Evolutionary conservation across 768 basidiomycete genomes (phyloP), one percentile per base, ranked within the genome.

Genomic region (Fomitopsis pulvina): DNA sequence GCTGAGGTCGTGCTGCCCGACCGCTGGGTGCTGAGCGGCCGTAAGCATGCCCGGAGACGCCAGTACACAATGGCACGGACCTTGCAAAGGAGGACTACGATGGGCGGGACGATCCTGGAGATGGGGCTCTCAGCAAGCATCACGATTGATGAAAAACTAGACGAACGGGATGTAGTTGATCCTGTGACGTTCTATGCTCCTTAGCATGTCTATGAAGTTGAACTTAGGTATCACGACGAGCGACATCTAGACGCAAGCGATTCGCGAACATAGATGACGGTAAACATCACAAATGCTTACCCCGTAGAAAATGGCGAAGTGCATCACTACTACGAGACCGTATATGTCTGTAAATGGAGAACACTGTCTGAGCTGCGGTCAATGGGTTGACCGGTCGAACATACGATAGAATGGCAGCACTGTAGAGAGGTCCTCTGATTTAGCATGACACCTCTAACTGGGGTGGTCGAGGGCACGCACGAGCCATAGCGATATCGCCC

Each of bases 401-500:
- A 47, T 37, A 64, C 64, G 64, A 34, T 61, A 66, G 43, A 66
- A 61, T 2, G 64, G 64, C 10, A 66, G 55, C 10, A 62, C 64
- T 63, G 40, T 4, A 16, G 16, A 1, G 34, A 6, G 43, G 20
- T 34, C 42, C 45, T 45, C 32, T 34, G 40, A 39, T n/a, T n/a
- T n/a, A 34, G 44, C 16, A 46, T 46, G 6, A 45, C 5, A 46
- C 20, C 32, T 3, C 29, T n/a, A n/a, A 11, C 4, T 39, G n/a
- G 9, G 29, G 6, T 11, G 16, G 14, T 27, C 7, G 18, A 12
- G 20, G 21, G 28, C 12, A 60, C 71, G 18, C 41, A 83, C 83
- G 79, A 61, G 71, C 81, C 47, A 77, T 71, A 7, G 76, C 76
- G 6, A 80, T 67, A 58, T 87, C 85, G 3, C 84, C 83, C 3